Evolutionary conservation across 108 stramenopile species (phyloP), one percentile per base, ranked within the genome.

Genomic region (Skeletonema potamos): DNA sequence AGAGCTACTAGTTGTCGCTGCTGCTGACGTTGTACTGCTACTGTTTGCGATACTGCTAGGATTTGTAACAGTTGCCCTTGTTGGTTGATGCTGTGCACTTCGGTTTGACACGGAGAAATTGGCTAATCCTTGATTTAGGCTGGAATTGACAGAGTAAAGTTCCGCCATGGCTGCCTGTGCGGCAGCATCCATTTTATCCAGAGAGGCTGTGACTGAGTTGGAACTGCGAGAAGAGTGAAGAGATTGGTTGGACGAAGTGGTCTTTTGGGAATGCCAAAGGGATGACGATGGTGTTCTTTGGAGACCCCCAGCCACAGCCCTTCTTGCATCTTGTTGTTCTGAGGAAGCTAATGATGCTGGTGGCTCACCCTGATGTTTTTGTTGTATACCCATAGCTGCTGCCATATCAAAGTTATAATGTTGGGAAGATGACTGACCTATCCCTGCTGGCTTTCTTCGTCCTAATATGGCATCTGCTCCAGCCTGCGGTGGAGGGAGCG

Each of bases 391-490:
- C 48, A 51, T 51, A 51, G 48, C 48, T 24, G 48, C 15, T 9
- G 48, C 48, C 48, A 51, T 51, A 51, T 51, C 48, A 51, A 51
- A 51, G 22, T 51, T 51, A n/a, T 51, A 51, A 51, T 51, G 48
- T n/a, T 51, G 48, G 18, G 48, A 22, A 9, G 48, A 51, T 22
- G 22, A 22, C 48, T 51, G 48, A 4, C 48, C 48, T 51, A 51
- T 9, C 4, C 48, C 48, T 24, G 22, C 17, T 51, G 65, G n/a
- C 37, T 63, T 78, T 46, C 77, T 32, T 54, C 77, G 39, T 6
- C 70, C 69, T 58, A 71, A 61, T 30, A 78, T 78, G 59, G 69
- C 77, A 66, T 78, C 70, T 37, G 70, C 77, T n/a, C 65, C 77
- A 28, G 70, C 69, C 20, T 71, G 64, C 1, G 51, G 58, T 22